Base-by-base conservation (phyloP, 2,329 filamentous ascomycete genomes). In the Alternaria incomplexa region DNA sequence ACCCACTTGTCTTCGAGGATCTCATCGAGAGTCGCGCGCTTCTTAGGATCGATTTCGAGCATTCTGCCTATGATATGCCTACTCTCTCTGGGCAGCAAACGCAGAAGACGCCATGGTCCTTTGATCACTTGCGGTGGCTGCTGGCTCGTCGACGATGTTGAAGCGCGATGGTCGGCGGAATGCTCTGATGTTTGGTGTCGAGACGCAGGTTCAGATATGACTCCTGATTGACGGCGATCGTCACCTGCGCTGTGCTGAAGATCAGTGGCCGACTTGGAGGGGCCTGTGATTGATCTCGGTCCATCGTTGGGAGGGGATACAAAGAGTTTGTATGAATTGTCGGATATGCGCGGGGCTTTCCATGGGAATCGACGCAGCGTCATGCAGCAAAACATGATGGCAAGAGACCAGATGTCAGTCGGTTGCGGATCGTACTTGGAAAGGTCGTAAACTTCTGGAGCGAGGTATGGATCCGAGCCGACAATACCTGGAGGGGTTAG, bases 351-450 rank as follows among this genome's bases (percentile, higher is more conserved):
- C 5, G 96, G 96, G 36, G 96, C 90, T 82, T 99, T 99, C 96
- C 96, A 99, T 0, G 96, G 96, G 76, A 99, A 99, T 36, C 96
- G 86, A 22, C 96, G 88, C 45, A 99, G 85, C 6, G 93, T 96
- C 96, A 99, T 99, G 84, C 96, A 99, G 81, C 96, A 98, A 82
- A 95, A 99, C 58, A 99, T 98, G 72, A 99, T 99, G 17, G 95
- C 96, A 63, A 99, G 85, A 11, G 96, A 99, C 96, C 96, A 99
- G 63, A 99, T 93, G 81, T 99, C 96, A 1, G 95, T 93, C 7
- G 93, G 93, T 65, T 94, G 91, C 1, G 96, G 93, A 74, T 99
- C 94, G 78, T 99, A 99, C 76, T 93, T 94, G 68, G 91, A 89
- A 65, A 94, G 89, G 68, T 97, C 94, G 75, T 98, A 98, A 1